phyloP scores from a whole-genome alignment of 108 stramenopile species.

The Cyclostephanos invisitatus region DNA sequence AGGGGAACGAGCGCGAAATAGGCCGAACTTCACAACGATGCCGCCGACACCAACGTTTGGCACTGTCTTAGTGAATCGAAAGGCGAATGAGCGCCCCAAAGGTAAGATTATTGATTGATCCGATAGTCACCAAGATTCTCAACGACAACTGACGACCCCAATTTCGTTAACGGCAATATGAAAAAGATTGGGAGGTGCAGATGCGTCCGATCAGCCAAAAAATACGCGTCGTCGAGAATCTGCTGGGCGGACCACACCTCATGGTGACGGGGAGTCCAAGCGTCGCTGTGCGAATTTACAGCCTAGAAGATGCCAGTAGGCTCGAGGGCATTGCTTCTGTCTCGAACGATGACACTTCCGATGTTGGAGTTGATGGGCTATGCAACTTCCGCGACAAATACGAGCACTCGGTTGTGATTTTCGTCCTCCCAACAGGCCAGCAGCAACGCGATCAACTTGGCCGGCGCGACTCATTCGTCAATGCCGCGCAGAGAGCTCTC shows the following conservation, averaged over 20 bases:
- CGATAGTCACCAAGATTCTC: not conserved
- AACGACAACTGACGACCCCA: not conserved
- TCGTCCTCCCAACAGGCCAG: conserved; percentile 36
- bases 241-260: conserved; percentile 55
- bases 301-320: conserved; percentile 21
- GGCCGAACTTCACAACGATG: not conserved
- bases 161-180: not conserved
- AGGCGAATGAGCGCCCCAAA: conserved; percentile 41
- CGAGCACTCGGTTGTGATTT: conserved; percentile 53
- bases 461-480: conserved; percentile 56
- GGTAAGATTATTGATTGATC: conserved; percentile 25
- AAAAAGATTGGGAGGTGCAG: conserved; percentile 46
- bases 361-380: conserved; percentile 36
- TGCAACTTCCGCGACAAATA: conserved; percentile 48
- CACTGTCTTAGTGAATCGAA: conserved; percentile 45
- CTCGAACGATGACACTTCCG: not conserved
- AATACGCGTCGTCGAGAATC: conserved; percentile 58
- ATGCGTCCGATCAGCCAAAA: conserved; percentile 49
- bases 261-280: conserved; percentile 52
- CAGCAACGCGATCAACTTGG: conserved; percentile 49
- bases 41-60: conserved; percentile 24
- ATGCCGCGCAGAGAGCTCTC: conserved; percentile 41
- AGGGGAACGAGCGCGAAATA: too few species aligned
- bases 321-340: conserved; percentile 19
- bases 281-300: conserved; percentile 51